Evolutionary conservation across 2,329 filamentous ascomycete species (phyloP), one percentile per base, ranked within the genome.

Genomic region (Stachybotrys elegans): DNA sequence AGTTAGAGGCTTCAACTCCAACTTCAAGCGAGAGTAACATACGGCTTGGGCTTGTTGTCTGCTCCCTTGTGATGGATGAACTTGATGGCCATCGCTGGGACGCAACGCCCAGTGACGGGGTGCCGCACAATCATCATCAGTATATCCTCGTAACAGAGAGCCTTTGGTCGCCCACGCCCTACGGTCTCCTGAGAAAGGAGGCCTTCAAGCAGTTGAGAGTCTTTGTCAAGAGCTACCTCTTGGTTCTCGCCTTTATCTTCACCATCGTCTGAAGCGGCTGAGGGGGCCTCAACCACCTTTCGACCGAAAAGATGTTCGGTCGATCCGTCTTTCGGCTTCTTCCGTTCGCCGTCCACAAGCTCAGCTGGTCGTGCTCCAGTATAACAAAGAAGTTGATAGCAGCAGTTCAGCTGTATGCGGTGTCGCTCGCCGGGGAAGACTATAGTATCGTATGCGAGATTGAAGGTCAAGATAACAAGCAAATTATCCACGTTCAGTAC

Each of bases 81-180:
- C 45, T 58, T 61, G 14, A 63, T 49, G 4, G 56, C 51, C 39
- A 63, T 64, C 2, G 51, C 50, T 13, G 50, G 43, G 2, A 58
- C 43, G 16, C 42, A 49, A 22, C 36, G 17, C 32, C 51, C 45
- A 4, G 52, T 60, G 3, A 48, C 42, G 2, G 48, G 55, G 44
- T 63, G 42, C n/a, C 43, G 45, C 3, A 60, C 35, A 20, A 63
- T 50, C 22, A 61, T 60, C n/a, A 63, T 44, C 7, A 43, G 32
- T 19, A 63, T 59, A 19, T 63, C 58, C 47, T 62, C 40, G 36
- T 62, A 63, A 41, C 35, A 62, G 22, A 62, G 53, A 17, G 53
- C 52, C 43, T 61, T 62, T 0, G 48, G 54, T 13, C 52, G 52
- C 34, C 53, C 47, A 16, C 51, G 47, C 32, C 47, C 29, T 6